Conservation (phyloP, 202 grass and related monocot species). For the Elaeis oleifera region DNA sequence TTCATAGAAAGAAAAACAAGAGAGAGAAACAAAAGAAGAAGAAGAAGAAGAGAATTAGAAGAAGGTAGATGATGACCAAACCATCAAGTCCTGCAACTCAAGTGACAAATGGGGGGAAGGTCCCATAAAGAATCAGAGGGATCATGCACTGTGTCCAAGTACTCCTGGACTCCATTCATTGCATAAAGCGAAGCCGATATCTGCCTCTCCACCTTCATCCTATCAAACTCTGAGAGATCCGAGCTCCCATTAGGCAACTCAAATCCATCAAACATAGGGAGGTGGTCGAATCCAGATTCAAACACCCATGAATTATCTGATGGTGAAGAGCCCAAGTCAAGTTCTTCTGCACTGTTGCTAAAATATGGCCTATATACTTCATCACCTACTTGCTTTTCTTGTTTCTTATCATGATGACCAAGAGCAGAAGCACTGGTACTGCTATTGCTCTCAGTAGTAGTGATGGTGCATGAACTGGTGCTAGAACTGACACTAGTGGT, state of each 20-base stretch:
- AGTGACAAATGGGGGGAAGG: slow-evolving; percentile 44
- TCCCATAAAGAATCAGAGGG: slow-evolving; percentile 48
- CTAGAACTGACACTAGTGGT: slow-evolving; percentile 15
- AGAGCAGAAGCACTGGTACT: slow-evolving; percentile 10
- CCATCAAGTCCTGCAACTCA: slow-evolving; percentile 27
- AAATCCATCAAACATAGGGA: slow-evolving; percentile 18
- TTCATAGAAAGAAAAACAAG: too few species aligned
- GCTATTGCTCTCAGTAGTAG: slow-evolving; percentile 12
- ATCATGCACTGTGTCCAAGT: slow-evolving; percentile 61
- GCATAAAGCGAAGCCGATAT: slow-evolving; percentile 67
- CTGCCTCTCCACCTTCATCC: slow-evolving; percentile 78
- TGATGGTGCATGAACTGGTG: slow-evolving; percentile 13
- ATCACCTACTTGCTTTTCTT: slow-evolving; percentile 21
- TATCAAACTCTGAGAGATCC: slow-evolving; percentile 62
- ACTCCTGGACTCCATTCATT: slow-evolving; percentile 72
- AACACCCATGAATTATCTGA: slow-evolving; percentile 52
- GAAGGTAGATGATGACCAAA: not conserved
- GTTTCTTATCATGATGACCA: slow-evolving; percentile 12
- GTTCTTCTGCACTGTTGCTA: slow-evolving; percentile 10
- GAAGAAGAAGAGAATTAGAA: not conserved
- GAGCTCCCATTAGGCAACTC: not conserved
- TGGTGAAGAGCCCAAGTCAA: slow-evolving; percentile 1
- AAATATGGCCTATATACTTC: slow-evolving; percentile 56
- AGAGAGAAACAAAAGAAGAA: not conserved
- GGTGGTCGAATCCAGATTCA: slow-evolving; percentile 44